Conservation (phyloP, 441 rosid genomes). For the Pelargonium myrrhifolium region DNA sequence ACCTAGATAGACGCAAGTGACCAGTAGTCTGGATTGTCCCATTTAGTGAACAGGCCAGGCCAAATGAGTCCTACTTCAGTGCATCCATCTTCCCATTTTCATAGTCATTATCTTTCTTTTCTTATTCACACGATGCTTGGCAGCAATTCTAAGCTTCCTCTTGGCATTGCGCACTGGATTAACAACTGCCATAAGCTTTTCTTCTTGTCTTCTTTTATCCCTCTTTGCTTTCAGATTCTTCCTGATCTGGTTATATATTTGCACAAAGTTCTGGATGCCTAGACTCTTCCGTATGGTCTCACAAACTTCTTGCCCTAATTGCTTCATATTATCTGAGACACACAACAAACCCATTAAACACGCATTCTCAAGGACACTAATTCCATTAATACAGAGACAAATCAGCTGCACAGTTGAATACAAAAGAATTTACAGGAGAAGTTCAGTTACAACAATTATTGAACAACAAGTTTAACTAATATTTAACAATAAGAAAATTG, state of each 20-base stretch:
- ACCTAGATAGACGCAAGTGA: no score
- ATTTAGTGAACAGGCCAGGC: neutral
- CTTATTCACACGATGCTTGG: slow-evolving; percentile 73
- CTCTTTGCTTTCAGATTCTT: slow-evolving; percentile 53
- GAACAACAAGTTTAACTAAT: no score
- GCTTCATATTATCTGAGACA: slow-evolving; percentile 57
- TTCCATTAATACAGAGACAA: neutral
- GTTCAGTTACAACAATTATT: no score
- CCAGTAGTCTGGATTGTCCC: no score
- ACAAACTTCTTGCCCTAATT: slow-evolving; percentile 59
- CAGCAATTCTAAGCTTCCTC: slow-evolving; percentile 72
- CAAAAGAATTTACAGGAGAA: no score
- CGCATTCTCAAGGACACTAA: neutral
- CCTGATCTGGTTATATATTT: slow-evolving; percentile 53
- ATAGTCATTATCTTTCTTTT: slow-evolving; percentile 64
- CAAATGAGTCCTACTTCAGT: slow-evolving; percentile 10
- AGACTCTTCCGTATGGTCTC: slow-evolving; percentile 40
- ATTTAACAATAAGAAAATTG: no score
- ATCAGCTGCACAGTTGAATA: neutral
- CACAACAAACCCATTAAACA: slow-evolving; percentile 5
- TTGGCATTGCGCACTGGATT: slow-evolving; percentile 76
- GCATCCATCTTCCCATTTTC: slow-evolving; percentile 58
- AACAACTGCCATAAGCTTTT: slow-evolving; percentile 78
- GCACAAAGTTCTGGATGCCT: slow-evolving; percentile 54
- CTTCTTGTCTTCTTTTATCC: slow-evolving; percentile 72